Percentiles rank a stretch among this genome's conserved stretches.
Evolutionary conservation across 2,329 filamentous ascomycete species (phyloP).

Genomic region (Colletotrichum phormii): DNA sequence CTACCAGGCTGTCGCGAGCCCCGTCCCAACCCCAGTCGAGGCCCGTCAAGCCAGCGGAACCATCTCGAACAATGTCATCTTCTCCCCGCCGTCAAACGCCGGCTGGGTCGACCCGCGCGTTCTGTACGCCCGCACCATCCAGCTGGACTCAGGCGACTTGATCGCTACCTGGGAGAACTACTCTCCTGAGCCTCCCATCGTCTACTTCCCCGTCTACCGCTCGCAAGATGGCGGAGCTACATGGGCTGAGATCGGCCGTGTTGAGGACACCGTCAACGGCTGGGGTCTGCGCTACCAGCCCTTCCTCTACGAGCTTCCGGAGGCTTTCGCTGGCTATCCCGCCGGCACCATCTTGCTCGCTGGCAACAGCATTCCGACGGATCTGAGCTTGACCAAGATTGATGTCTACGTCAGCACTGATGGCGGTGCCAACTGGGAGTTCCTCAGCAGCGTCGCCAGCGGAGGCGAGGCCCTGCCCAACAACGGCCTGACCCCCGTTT

Average conservation of each 20-base stretch:
- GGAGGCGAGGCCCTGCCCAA: constrained; percentile 71
- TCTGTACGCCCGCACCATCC: constrained; percentile 56
- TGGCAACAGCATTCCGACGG: constrained; percentile 68
- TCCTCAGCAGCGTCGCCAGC: constrained; percentile 72
- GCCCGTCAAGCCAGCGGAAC: constrained; percentile 33
- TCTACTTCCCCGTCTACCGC: constrained; percentile 66
- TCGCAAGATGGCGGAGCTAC: constrained; percentile 65
- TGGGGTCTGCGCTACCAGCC: constrained; percentile 78
- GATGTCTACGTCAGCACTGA: constrained; percentile 76
- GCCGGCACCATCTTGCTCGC: constrained; percentile 74
- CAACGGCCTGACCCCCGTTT: constrained; percentile 76
- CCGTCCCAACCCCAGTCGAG: constrained; percentile 29
- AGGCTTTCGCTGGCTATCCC: constrained; percentile 66
- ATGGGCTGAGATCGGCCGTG: constrained; percentile 72
- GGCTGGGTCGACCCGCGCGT: constrained; percentile 55
- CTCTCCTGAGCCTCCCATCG: constrained; percentile 64
- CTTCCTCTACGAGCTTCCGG: constrained; percentile 72
- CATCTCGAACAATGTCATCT: constrained; percentile 50
- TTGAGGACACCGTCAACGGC: constrained; percentile 72
- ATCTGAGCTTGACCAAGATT: constrained; percentile 73
- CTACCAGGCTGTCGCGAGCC: constrained; percentile 21
- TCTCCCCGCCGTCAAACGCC: constrained; percentile 53
- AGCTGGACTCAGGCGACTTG: constrained; percentile 58
- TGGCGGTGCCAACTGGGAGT: constrained; percentile 71
- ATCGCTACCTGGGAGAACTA: constrained; percentile 69